phyloP scores from a whole-genome alignment of 441 rosid genomes.

The Metrosideros polymorpha region DNA sequence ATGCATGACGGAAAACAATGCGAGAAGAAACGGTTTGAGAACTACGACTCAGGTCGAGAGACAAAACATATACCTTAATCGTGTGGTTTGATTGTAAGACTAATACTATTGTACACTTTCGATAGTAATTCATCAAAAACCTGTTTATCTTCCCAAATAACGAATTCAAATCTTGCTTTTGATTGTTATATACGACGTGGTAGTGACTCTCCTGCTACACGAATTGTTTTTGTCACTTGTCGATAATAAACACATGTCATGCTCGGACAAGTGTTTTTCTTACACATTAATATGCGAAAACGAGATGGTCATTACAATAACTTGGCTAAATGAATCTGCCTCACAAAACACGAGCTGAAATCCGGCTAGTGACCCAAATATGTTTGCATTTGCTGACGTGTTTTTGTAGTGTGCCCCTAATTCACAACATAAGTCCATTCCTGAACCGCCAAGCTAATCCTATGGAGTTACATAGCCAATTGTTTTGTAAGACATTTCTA shows the following conservation, averaged over 20 bases:
- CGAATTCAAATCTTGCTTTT: background rate
- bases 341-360: background rate
- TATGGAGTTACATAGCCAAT: background rate
- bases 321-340: background rate
- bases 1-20: background rate
- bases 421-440: background rate
- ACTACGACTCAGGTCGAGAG: background rate
- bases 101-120: background rate
- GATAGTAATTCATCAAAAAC: background rate
- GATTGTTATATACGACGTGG: background rate
- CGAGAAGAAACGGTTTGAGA: background rate
- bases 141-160: background rate
- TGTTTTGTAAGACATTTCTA: background rate
- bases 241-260: background rate
- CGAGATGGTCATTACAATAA: no score
- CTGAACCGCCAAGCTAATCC: background rate
- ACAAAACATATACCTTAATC: background rate
- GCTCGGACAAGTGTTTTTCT: no score
- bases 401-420: background rate
- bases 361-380: background rate
- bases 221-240: background rate
- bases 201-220: background rate
- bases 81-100: rapidly evolving
- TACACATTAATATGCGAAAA: no score
- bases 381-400: background rate